These are phyloP conservation scores for Cydonia oblonga DNA, from an alignment of 331 rosid genomes.

Conservation along the genomic window DNA sequence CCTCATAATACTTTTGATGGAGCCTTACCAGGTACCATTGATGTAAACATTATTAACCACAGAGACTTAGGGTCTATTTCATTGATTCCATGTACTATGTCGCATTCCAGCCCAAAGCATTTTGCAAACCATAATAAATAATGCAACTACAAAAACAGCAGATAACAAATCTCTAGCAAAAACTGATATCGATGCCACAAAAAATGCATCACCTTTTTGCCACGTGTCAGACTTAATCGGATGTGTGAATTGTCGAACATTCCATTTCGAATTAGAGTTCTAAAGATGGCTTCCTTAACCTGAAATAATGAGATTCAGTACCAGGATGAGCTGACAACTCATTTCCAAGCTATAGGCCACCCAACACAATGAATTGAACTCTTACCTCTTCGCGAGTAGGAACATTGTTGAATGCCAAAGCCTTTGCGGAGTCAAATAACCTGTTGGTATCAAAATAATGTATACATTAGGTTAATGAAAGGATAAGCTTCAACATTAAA, in stretches of 20 bases:
- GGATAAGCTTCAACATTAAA: background rate
- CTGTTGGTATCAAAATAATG: conserved; percentile 23
- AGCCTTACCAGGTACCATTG: no score
- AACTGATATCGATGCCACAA: no score
- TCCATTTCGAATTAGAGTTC: conserved; percentile 63
- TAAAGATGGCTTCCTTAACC: conserved; percentile 77
- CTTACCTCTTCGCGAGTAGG: conserved; percentile 62
- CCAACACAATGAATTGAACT: background rate
- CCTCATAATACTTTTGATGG: no score
- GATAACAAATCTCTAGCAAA: no score
- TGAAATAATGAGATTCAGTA: conserved; percentile 22
- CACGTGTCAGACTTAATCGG: conserved; percentile 70
- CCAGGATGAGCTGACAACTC: conserved; percentile 6
- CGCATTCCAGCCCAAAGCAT: no score
- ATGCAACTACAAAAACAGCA: no score
- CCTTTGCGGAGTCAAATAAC: conserved; percentile 83
- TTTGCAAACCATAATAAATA: no score
- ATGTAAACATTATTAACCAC: no score
- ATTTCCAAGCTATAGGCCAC: background rate
- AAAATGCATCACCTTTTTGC: conserved; percentile 52
- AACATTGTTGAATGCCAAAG: conserved; percentile 71
- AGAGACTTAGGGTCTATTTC: no score
- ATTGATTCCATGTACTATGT: no score
- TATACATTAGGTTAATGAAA: background rate
- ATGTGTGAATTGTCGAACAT: conserved; percentile 80